A percentile compares a stretch with the other conserved stretches of the same genome.
phyloP scores from a whole-genome alignment of 2,329 filamentous ascomycete genomes.

The Emydomyces testavorans region DNA sequence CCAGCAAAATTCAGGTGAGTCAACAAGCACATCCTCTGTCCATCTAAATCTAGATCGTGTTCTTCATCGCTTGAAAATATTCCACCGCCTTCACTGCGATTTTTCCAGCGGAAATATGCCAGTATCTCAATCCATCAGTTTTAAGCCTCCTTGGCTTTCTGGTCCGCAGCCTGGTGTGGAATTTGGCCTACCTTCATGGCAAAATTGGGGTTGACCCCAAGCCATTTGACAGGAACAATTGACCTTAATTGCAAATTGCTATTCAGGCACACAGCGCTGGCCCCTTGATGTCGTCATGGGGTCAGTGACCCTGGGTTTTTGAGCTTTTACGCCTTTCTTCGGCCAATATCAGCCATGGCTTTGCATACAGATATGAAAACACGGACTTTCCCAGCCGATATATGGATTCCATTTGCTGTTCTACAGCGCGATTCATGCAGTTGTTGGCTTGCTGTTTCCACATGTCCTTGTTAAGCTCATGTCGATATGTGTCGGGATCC shows the following conservation, averaged over 20 bases:
- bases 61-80: neutral
- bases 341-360: neutral
- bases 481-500: neutral
- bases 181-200: too few relatives aligned
- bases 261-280: too few relatives aligned
- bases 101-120: neutral
- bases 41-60: neutral
- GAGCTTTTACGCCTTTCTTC: neutral
- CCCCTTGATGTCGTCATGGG: too few relatives aligned
- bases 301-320: too few relatives aligned
- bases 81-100: neutral
- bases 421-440: neutral
- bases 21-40: neutral
- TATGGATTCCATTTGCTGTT: neutral
- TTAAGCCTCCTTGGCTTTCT: neutral
- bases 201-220: too few relatives aligned
- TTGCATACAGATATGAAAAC: neutral
- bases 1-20: slow-evolving; percentile 6
- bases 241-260: too few relatives aligned
- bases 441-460: neutral
- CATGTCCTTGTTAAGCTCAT: neutral
- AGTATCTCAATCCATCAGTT: neutral
- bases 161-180: neutral
- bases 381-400: neutral
- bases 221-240: too few relatives aligned